A percentile compares a stretch with the other conserved stretches of the same genome.
These are phyloP conservation scores for Lanmaoa pseudosensibilis DNA, from an alignment of 768 basidiomycete species.

Conservation along the genomic window DNA sequence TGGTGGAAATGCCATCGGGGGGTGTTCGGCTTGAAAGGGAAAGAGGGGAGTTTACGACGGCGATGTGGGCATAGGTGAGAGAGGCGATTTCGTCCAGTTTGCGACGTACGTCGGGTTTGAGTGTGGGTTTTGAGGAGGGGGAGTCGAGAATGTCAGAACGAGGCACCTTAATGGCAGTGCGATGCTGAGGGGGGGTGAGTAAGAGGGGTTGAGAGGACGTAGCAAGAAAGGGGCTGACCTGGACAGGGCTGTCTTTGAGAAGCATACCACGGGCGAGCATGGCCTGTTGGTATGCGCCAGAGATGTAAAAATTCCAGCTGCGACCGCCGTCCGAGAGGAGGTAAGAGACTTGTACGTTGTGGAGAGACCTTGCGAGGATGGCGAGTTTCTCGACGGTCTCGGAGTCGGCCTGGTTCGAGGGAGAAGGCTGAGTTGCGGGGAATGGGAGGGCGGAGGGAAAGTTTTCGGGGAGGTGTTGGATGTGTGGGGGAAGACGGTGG, in stretches of 20 bases:
- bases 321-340: slow-evolving; percentile 63
- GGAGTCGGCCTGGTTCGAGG: slow-evolving; percentile 47
- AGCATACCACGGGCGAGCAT: slow-evolving; percentile 88
- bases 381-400: slow-evolving; percentile 81
- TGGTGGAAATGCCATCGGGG: slow-evolving; percentile 73
- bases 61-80: slow-evolving; percentile 89
- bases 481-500: slow-evolving; percentile 45
- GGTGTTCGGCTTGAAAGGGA: slow-evolving; percentile 73
- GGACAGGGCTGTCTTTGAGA: slow-evolving; percentile 84
- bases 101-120: slow-evolving; percentile 80
- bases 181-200: slow-evolving; percentile 53
- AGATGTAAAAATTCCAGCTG: slow-evolving; percentile 88
- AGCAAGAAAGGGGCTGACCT: slow-evolving; percentile 45
- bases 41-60: slow-evolving; percentile 85
- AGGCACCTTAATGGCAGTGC: slow-evolving; percentile 83
- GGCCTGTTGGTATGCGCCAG: slow-evolving; percentile 90
- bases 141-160: slow-evolving; percentile 93
- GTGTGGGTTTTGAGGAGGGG: slow-evolving; percentile 69
- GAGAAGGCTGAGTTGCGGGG: slow-evolving; percentile 35
- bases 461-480: slow-evolving; percentile 33
- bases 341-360: slow-evolving; percentile 84
- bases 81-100: slow-evolving; percentile 93
- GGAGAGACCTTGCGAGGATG: slow-evolving; percentile 74
- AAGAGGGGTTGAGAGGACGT: slow-evolving; percentile 6
- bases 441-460: slow-evolving; percentile 40